Evolutionary conservation across 768 basidiomycete genomes (phyloP), one percentile per base, ranked within the genome.

Genomic region (Mycena alexandri): DNA sequence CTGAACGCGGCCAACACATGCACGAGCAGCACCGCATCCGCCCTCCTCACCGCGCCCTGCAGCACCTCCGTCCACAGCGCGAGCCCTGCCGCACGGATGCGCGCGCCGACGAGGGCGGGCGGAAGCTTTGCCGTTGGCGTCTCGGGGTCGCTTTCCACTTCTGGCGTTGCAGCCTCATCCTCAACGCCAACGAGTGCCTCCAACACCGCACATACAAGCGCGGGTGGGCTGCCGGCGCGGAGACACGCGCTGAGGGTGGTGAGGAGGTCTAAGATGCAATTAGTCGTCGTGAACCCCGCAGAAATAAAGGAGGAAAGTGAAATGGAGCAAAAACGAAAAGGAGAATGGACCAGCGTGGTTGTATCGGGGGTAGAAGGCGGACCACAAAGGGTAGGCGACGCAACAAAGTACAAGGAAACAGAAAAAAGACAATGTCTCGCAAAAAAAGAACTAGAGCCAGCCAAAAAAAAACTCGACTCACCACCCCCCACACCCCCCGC

Each of bases 1-100:
- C 85, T 85, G 65, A 92, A 91, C 7, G 82, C 78, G 13, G 83
- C 79, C 44, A 92, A 71, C 38, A 90, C 76, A 42, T 77, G 78
- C 16, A 84, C 79, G 33, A 89, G 74, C 29, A 76, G 63, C 11
- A 69, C 19, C 5, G 46, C 67, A 33, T 71, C 70, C 21, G 71
- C 65, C 17, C 74, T 29, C 36, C 72, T 70, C 6, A 86, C 67
- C 21, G 81, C 72, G 0, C 68, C 70, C 10, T 75, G 70, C 21
- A 87, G 66, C 5, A 85, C 73, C 4, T 80, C 77, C 29, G 68
- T 72, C 46, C 82, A 72, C 24, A 85, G 66, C 10, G 47, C 67
- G 12, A 71, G 72, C 0, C 78, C 78, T 0, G 74, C 16, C 12
- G 59, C 48, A 48, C 60, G 63, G 48, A 71, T 71, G 42, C 64